Evolutionary conservation across 768 basidiomycete species (phyloP), one percentile per base, ranked within the genome.

Genomic region (Rhizopogon vulgaris): DNA sequence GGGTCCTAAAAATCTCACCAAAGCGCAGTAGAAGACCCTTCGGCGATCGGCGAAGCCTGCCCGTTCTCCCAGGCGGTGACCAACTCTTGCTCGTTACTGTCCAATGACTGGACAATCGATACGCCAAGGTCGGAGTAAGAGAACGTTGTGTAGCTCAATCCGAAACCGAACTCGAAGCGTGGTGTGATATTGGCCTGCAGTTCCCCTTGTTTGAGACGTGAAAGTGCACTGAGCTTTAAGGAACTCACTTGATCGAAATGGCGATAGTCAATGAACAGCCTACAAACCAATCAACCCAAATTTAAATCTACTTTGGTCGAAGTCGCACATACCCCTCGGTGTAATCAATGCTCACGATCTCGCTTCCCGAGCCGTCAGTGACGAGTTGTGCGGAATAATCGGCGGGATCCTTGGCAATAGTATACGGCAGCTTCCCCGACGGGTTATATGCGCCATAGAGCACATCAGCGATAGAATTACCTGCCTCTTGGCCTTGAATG

Each of bases 391-490:
- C 78, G 10, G 78, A 60, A 61, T 88, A 88, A 61, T 89, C 87
- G 9, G 66, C 59, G 2, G 63, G 42, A 17, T 70, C 60, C 69
- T 83, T 84, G 28, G 86, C 85, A 57, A 89, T 86, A 4, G 87
- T 89, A 63, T 85, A 90, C 1, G 87, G 85, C 15, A 90, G 66
- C 27, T 81, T 72, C 6, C 82, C 86, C 18, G 80, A 80, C 0
- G 87, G 85, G 59, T 85, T 88, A 67, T 77, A 82, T 25, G 68
- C 71, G 3, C 87, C 88, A 56, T 82, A 90, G 0, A 90, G 68
- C 2, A 91, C 75, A 57, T 90, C 87, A 3, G 76, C 75, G n/a
- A 91, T 68, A 0, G 83, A 64, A 58, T 86, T 87, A 0, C 87
- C 88, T 1, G 77, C 73, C 69, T 90, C 87, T 56, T 82, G 73